phyloP scores from a whole-genome alignment of 2,329 filamentous ascomycete genomes.

The Plectosphaerella cucumerina region DNA sequence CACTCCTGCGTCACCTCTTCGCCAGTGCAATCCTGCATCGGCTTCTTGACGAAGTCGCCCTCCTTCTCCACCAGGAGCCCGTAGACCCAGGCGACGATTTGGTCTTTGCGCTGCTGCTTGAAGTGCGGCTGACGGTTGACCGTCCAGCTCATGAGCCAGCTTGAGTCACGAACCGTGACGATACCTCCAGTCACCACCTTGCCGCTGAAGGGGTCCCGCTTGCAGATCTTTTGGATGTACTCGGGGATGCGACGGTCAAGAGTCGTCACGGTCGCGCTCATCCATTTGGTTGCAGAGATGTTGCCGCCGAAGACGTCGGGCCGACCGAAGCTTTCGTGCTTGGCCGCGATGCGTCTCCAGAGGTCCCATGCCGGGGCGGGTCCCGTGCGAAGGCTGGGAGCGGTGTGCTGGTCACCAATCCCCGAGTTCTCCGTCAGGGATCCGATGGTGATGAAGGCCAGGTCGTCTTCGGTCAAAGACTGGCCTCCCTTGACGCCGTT shows the following conservation, averaged over 20 bases:
- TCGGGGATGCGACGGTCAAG: conserved; percentile 19
- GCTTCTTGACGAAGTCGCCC: conserved; percentile 32
- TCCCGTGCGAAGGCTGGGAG: not conserved
- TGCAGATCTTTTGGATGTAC: conserved; percentile 15
- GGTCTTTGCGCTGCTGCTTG: conserved; percentile 24
- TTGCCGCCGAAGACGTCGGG: not conserved
- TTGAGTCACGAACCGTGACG: conserved; percentile 30
- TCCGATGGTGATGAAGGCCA: not conserved
- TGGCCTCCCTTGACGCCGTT: not conserved
- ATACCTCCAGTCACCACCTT: conserved; percentile 29
- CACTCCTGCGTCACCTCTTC: conserved; percentile 33
- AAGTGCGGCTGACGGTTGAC: conserved; percentile 38
- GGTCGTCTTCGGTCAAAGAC: not conserved
- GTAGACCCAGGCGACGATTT: conserved; percentile 34
- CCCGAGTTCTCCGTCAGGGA: not conserved
- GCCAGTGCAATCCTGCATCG: conserved; percentile 34
- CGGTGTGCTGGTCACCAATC: not conserved
- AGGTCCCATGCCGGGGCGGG: not conserved
- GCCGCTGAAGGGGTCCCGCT: conserved; percentile 21
- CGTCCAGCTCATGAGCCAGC: conserved; percentile 34
- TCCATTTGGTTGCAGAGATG: conserved; percentile 24
- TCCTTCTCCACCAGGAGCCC: conserved; percentile 28
- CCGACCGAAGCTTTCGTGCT: not conserved
- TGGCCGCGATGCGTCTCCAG: not conserved
- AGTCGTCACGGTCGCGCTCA: conserved; percentile 35